These are phyloP conservation scores for Martiniozyma asiatica DNA, from an alignment of 1,139 yeast genomes.

Conservation along the genomic window DNA sequence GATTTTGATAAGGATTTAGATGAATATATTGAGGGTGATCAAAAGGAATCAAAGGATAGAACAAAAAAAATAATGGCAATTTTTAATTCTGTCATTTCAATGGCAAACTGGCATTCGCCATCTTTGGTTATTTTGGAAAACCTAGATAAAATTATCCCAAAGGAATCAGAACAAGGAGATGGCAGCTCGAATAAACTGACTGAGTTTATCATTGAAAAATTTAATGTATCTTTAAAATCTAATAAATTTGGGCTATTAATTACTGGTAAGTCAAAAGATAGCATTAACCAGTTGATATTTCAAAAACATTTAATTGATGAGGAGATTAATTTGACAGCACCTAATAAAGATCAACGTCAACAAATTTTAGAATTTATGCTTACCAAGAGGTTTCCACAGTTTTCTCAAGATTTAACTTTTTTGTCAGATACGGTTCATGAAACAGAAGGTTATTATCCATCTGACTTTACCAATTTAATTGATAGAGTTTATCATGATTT, in stretches of 20 bases:
- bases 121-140: conserved; percentile 68
- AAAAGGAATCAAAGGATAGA: conserved; percentile 37
- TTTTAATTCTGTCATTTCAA: conserved; percentile 40
- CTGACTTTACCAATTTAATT: conserved; percentile 59
- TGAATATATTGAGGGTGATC: conserved; percentile 39
- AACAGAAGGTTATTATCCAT: conserved; percentile 84
- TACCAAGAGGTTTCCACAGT: conserved; percentile 8
- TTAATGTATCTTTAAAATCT: conserved; percentile 27
- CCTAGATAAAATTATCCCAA: conserved; percentile 63
- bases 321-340: conserved; percentile 50
- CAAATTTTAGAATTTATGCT: conserved; percentile 40
- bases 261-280: conserved; percentile 53
- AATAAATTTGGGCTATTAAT: conserved; percentile 44
- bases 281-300: conserved; percentile 48
- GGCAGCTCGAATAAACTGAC: conserved; percentile 46
- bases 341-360: conserved; percentile 52
- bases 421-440: conserved; percentile 58
- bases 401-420: conserved; percentile 19
- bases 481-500: conserved; percentile 68
- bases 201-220: conserved; percentile 29
- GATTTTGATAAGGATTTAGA: conserved; percentile 25
- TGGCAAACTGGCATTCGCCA: conserved; percentile 74
- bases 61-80: conserved; percentile 37
- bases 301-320: conserved; percentile 66
- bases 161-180: conserved; percentile 61